Percentiles rank a stretch among this genome's conserved stretches.
Evolutionary conservation across 1,284 basidiomycete species (phyloP).

Genomic region (Apiotrichum veenhuisii): DNA sequence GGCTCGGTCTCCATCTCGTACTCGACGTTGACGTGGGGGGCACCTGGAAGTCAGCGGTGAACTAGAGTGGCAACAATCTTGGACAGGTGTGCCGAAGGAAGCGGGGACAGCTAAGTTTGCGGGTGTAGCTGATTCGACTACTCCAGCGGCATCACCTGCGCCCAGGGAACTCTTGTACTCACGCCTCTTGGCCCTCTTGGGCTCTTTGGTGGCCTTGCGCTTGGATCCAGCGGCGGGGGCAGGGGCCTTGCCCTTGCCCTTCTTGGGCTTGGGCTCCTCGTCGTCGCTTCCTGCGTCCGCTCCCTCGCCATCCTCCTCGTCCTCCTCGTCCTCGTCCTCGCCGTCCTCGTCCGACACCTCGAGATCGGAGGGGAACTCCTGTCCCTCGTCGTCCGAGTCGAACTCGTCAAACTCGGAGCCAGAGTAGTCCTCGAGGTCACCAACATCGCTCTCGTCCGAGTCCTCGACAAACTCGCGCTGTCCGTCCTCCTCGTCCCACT

Average conservation of each 20-base stretch:
- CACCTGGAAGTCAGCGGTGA: constrained; percentile 10
- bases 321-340: constrained; percentile 51
- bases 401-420: constrained; percentile 46
- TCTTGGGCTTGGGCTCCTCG: constrained; percentile 33
- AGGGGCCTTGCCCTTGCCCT: constrained; percentile 35
- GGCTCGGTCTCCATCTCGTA: constrained; percentile 88
- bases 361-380: constrained; percentile 47
- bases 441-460: constrained; percentile 55
- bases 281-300: constrained; percentile 43
- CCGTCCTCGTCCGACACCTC: constrained; percentile 44
- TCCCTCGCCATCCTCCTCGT: constrained; percentile 31
- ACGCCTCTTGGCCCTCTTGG: constrained; percentile 51
- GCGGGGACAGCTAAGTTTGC: not conserved
- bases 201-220: constrained; percentile 53
- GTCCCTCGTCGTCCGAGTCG: constrained; percentile 36
- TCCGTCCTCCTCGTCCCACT: constrained; percentile 53
- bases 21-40: constrained; percentile 82
- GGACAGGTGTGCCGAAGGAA: too few relatives aligned
- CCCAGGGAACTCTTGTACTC: constrained; percentile 12
- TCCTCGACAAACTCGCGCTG: constrained; percentile 81
- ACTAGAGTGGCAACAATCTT: too few relatives aligned
- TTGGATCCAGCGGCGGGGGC: constrained; percentile 36
- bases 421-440: constrained; percentile 60
- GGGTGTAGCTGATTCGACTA: too few relatives aligned
- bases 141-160: too few relatives aligned